Evolutionary conservation across 148 eudicot species (phyloP).

Genomic region (Vaccinium vitisidaea): DNA sequence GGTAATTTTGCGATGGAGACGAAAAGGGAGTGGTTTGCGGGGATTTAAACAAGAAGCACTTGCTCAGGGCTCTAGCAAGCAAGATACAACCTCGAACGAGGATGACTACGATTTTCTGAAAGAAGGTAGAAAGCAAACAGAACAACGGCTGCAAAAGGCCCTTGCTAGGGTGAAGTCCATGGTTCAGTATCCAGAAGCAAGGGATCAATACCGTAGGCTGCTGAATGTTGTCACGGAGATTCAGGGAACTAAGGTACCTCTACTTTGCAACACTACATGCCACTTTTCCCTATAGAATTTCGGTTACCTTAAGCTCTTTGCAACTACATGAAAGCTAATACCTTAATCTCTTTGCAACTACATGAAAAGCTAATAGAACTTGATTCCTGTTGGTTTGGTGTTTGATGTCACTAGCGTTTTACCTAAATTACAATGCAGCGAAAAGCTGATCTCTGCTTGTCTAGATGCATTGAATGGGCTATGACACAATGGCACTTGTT

Average conservation of each 20-base stretch:
- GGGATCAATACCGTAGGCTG: conserved; percentile 81
- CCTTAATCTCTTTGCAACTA: background rate
- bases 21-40: conserved; percentile 70
- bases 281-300: background rate
- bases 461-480: background rate
- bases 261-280: background rate
- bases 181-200: conserved; percentile 85
- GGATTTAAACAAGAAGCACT: conserved; percentile 56
- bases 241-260: conserved; percentile 56
- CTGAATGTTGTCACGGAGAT: conserved; percentile 68
- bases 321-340: background rate
- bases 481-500: background rate
- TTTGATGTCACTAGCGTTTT: background rate
- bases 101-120: conserved; percentile 84
- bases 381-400: background rate
- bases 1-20: conserved; percentile 79
- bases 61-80: conserved; percentile 31
- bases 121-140: conserved; percentile 78
- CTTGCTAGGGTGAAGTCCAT: conserved; percentile 83
- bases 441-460: background rate
- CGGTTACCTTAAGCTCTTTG: background rate
- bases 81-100: conserved; percentile 39
- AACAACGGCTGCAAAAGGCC: conserved; percentile 72
- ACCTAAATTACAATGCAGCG: background rate
- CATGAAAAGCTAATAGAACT: background rate